These are phyloP conservation scores for Rhizodiscina lignyota DNA, from an alignment of 495 filamentous ascomycete genomes.

Conservation along the genomic window DNA sequence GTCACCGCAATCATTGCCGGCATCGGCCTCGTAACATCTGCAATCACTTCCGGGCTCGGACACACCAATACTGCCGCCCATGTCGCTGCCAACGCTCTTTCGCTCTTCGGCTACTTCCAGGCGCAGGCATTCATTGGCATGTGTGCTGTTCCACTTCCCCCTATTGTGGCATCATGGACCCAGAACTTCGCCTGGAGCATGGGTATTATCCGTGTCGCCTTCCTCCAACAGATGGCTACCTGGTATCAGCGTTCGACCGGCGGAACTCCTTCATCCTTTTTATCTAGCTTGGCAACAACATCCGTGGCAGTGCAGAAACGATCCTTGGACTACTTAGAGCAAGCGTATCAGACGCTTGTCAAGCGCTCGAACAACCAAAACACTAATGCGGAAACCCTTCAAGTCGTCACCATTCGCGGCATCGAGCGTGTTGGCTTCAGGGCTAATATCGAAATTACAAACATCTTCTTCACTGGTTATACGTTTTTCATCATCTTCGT, in stretches of 20 bases:
- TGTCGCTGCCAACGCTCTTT: constrained; percentile 81
- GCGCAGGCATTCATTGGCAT: constrained; percentile 91
- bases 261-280: constrained; percentile 65
- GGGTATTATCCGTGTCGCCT: constrained; percentile 81
- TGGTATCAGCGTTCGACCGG: constrained; percentile 96
- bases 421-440: constrained; percentile 84
- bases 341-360: constrained; percentile 29
- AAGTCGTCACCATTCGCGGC: constrained; percentile 57
- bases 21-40: constrained; percentile 47
- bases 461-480: constrained; percentile 85
- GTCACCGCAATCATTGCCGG: constrained; percentile 71
- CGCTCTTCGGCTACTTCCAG: constrained; percentile 91
- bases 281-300: constrained; percentile 52
- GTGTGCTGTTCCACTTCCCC: constrained; percentile 68
- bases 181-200: constrained; percentile 99
- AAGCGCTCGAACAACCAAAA: constrained; percentile 31
- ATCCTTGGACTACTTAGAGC: constrained; percentile 26
- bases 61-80: constrained; percentile 95
- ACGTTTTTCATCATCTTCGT: constrained; percentile 82
- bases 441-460: constrained; percentile 72
- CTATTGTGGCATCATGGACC: constrained; percentile 84
- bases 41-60: constrained; percentile 25
- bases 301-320: constrained; percentile 81
- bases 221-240: constrained; percentile 75
- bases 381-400: constrained; percentile 21